A percentile compares a stretch with the other conserved stretches of the same genome.
phyloP scores from a whole-genome alignment of 2,329 filamentous ascomycete species.

The Cladosporium sp. region DNA sequence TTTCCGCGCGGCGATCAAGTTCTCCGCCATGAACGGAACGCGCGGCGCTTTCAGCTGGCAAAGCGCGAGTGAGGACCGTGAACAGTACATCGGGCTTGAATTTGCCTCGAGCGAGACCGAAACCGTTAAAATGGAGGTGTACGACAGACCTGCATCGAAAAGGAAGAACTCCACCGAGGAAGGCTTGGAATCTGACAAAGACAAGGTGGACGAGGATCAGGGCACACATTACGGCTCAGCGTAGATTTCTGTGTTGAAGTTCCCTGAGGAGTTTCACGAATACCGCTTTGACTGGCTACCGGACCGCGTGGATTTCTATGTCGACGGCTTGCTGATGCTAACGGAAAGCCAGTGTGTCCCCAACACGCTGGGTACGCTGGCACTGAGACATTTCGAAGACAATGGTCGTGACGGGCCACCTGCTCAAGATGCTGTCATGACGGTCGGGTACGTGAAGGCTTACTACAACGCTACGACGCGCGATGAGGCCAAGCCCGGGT shows the following conservation, averaged over 20 bases:
- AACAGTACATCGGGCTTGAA: constrained; percentile 77
- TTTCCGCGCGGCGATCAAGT: constrained; percentile 64
- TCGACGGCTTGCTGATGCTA: constrained; percentile 60
- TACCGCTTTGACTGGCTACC: constrained; percentile 74
- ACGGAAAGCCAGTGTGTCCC: constrained; percentile 46
- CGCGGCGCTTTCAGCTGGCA: constrained; percentile 83
- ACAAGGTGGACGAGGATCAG: too few species aligned
- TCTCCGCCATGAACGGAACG: constrained; percentile 59
- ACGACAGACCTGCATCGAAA: constrained; percentile 44
- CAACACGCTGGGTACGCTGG: constrained; percentile 58
- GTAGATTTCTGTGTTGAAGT: constrained; percentile 34
- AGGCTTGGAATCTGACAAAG: too few species aligned
- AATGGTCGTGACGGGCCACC: constrained; percentile 73
- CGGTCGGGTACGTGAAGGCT: constrained; percentile 67
- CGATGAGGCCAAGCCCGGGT: neutral
- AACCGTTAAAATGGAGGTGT: constrained; percentile 70
- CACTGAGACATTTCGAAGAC: constrained; percentile 68
- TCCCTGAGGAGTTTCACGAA: constrained; percentile 65
- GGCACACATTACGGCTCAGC: too few species aligned
- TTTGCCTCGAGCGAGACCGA: constrained; percentile 56
- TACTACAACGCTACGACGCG: constrained; percentile 65
- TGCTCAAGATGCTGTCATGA: constrained; percentile 55
- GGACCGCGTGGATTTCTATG: constrained; percentile 62
- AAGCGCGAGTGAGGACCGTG: constrained; percentile 57
- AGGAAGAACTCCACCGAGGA: too few species aligned